Conservation (phyloP, 441 rosid genomes). For the Croton setiger region DNA sequence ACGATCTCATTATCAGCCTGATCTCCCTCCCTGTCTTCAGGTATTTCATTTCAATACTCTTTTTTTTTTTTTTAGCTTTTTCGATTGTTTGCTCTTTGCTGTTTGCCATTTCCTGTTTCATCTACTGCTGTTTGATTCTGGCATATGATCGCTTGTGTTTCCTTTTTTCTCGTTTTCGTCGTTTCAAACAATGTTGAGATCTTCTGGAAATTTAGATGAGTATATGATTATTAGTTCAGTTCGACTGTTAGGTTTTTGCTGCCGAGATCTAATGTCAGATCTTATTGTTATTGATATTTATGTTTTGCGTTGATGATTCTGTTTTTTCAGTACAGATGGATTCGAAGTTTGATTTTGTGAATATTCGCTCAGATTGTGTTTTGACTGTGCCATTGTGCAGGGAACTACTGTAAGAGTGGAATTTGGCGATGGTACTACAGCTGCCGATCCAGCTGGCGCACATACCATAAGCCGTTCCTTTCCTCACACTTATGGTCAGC, state of each 20-base stretch:
- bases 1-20: constrained; percentile 80
- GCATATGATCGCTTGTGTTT: not conserved
- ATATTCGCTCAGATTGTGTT: not conserved
- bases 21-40: constrained; percentile 97
- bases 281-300: constrained; percentile 10
- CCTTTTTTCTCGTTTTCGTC: not conserved
- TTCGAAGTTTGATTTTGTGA: not conserved
- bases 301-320: not conserved
- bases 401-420: constrained; percentile 96
- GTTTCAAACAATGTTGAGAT: not conserved
- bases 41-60: constrained; percentile 26
- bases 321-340: not conserved
- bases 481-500: constrained; percentile 88
- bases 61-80: not conserved
- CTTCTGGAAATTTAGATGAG: not conserved
- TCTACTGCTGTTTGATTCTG: not conserved
- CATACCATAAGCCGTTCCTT: constrained; percentile 67
- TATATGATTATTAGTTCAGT: not conserved
- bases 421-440: constrained; percentile 79
- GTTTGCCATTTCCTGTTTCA: not conserved
- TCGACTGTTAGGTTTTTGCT: not conserved
- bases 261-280: constrained; percentile 28
- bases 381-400: constrained; percentile 33
- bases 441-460: constrained; percentile 64
- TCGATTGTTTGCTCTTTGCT: not conserved